Evolutionary conservation across 2,329 filamentous ascomycete genomes (phyloP), one percentile per base, ranked within the genome.

Genomic region (Periglandula ipomoeae): DNA sequence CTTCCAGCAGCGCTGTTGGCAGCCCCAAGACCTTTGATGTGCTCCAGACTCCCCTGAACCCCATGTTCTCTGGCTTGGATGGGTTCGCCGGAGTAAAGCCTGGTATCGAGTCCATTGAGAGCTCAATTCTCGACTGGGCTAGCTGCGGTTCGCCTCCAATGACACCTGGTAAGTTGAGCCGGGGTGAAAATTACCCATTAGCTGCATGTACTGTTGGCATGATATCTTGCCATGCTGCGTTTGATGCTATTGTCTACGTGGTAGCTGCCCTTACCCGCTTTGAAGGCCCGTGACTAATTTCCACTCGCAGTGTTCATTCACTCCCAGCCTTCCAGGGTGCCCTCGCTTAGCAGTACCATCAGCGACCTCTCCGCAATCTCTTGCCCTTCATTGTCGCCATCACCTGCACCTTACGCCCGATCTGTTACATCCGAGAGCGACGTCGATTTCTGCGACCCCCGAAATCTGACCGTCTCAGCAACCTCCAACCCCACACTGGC

Each of bases 401-500:
- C 89, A 27, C 89, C 89, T 17, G 86, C 87, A 43, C 87, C 88
- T 26, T 83, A 87, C 55, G 82, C 87, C 57, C 74, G 78, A 59
- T 81, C 86, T 49, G 72, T 84, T 63, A 71, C 77, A 41, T 81
- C 82, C 2, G 85, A 89, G 61, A 74, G 78, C 56, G 84, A 89
- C 65, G 77, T 89, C 57, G 84, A 89, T 69, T 94, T 93, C 66
- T 95, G 91, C 68, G 90, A 96, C 63, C 90, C 91, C 30, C 84
- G 90, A 61, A 88, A 95, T 63, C 72, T 96, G 55, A 95, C 87
- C 19, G 87, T 95, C 15, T 75, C 71, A 24, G 76, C 71, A 47
- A 66, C 67, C 62, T 66, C 72, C 53, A 75, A 72, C 58, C 65
- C 74, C 35, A 73, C 70, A 8, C 62, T 75, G 45, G 68, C 74